A percentile compares a stretch with the other conserved stretches of the same genome.
phyloP scores from a whole-genome alignment of 306 rosid genomes.

The Benincasa hispida region DNA sequence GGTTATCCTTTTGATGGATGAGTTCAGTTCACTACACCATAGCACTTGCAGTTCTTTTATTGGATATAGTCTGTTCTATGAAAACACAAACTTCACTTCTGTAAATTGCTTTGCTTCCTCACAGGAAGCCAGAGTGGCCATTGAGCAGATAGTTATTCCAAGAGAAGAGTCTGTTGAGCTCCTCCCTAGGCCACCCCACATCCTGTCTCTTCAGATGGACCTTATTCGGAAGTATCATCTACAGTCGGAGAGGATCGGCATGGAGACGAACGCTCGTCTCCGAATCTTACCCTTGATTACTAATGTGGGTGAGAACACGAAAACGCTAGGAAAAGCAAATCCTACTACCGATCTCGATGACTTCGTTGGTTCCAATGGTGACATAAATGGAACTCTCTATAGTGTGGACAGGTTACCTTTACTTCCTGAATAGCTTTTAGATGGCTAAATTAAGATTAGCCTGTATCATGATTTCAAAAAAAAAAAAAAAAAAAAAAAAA shows the following conservation, averaged over 20 bases:
- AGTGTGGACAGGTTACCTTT: conserved; percentile 47
- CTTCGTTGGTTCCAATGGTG: conserved; percentile 27
- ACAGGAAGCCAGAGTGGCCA: conserved; percentile 87
- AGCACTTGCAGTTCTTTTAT: not conserved
- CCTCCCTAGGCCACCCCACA: conserved; percentile 55
- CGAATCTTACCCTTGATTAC: conserved; percentile 50
- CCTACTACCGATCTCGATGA: conserved; percentile 30
- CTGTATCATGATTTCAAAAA: too few relatives aligned
- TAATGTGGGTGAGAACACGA: conserved; percentile 16
- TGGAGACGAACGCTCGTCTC: conserved; percentile 29
- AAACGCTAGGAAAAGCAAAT: conserved; percentile 9
- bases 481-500: too few relatives aligned
- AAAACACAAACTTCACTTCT: not conserved
- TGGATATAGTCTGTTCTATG: not conserved
- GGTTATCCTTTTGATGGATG: not conserved
- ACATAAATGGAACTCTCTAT: conserved; percentile 31
- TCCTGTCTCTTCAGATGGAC: conserved; percentile 50
- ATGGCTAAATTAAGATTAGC: not conserved
- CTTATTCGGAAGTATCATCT: conserved; percentile 61
- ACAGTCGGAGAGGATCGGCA: conserved; percentile 34
- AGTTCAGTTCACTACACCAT: not conserved
- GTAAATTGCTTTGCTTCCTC: conserved; percentile 3
- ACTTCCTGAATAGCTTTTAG: conserved; percentile 43
- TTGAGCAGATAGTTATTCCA: conserved; percentile 71
- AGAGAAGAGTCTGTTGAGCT: conserved; percentile 67